A percentile compares a stretch with the other conserved stretches of the same genome.
phyloP scores from a whole-genome alignment of 129 eudicot genomes.

The Apium graveolens region DNA sequence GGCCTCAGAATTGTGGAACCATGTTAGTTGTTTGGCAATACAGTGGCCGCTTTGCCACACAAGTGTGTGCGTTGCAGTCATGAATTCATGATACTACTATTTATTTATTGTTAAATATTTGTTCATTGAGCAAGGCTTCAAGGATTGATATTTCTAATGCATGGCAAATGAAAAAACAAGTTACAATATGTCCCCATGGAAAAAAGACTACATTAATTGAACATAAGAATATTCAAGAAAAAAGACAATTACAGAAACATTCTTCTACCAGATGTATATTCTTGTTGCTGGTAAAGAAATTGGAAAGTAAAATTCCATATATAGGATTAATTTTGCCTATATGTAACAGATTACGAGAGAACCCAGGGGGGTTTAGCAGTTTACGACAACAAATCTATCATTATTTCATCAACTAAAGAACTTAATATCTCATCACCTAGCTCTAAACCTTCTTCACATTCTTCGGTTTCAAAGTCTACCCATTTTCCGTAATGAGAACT shows the following conservation, averaged over 20 bases:
- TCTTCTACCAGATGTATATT: background rate
- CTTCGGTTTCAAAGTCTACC: constrained; percentile 71
- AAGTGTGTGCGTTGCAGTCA: background rate
- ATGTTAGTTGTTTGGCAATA: background rate
- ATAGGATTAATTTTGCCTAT: constrained; percentile 1
- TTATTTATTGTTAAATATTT: too few species aligned
- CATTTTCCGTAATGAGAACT: constrained; percentile 63
- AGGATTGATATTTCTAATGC: background rate
- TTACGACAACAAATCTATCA: constrained; percentile 37
- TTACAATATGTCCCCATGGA: background rate
- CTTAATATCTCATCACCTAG: constrained; percentile 39
- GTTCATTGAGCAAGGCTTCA: background rate
- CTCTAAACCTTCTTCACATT: constrained; percentile 66
- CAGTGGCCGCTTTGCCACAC: background rate
- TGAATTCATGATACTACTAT: background rate
- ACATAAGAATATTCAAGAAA: background rate
- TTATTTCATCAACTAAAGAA: constrained; percentile 56
- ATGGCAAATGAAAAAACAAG: background rate
- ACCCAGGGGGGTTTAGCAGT: background rate
- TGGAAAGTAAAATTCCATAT: background rate
- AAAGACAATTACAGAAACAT: background rate
- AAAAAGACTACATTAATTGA: background rate
- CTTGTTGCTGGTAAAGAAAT: background rate
- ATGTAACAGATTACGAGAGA: background rate
- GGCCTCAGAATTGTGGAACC: background rate